Base-by-base conservation (phyloP, 2,329 filamentous ascomycete genomes). In the Lecanoromycetidae sp. region DNA sequence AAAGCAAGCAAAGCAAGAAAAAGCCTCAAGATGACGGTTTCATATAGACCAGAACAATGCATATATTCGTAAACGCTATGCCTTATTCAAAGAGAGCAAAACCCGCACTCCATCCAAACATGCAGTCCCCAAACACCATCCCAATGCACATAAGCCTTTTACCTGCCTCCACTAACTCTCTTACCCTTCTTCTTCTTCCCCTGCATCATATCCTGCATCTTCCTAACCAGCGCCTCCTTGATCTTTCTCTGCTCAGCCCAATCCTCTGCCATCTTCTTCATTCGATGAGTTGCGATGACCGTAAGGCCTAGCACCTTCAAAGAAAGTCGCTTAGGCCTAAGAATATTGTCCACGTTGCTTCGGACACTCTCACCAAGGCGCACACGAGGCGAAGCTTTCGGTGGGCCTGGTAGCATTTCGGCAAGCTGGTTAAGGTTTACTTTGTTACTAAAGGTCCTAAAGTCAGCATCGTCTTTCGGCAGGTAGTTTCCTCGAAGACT, bases 371-470 rank as follows among this genome's bases (percentile, higher is more conserved):
- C 46, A 3, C 27, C 61, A 59, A 39, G 66, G 61, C 46, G 46
- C 20, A 47, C 56, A 35, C 51, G 52, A 44, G 61, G 59, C 48
- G 59, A 46, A 51, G 56, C 57, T 26, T 48, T 56, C 38, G 58
- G 40, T 3, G 37, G 57, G 27, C 59, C 59, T 27, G 58, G 61
- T 25, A 62, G 86, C 71, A 95, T 94, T 57, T 84, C 76, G 57
- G 83, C 77, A 53, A 96, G 80, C 60, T 95, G 82, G 44, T 80
- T 78, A 50, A 96, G 79, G 62, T 96, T 87, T 51, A 86, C 84
- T 64, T 90, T 82, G 70, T 96, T 98, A 69, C 91, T 96, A 63
- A 63, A 95, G 63, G 63, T 51, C 59, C 58, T 61, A 57, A 55
- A 53, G 60, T 57, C 56, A 47, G 46, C 23, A 39, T 17, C 36